phyloP scores from a whole-genome alignment of 371 early-diverging fungal genomes.

The Mucor mucedo region DNA sequence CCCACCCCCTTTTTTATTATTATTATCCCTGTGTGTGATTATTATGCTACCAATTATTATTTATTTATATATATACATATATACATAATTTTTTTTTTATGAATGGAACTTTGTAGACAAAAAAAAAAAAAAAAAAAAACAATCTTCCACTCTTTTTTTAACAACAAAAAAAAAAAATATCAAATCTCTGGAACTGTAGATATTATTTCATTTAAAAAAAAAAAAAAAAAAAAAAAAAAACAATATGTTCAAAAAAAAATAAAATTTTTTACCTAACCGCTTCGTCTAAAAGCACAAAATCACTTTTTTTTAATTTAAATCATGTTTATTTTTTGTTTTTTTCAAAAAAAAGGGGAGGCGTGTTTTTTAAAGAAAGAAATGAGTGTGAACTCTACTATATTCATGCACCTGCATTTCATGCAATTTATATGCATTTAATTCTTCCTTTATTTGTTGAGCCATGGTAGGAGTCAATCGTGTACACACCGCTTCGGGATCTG shows the following conservation, averaged over 20 bases:
- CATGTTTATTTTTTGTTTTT: background rate
- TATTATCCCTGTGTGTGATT: slow-evolving; percentile 16
- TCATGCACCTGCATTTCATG: slow-evolving; percentile 81
- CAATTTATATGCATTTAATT: slow-evolving; percentile 74
- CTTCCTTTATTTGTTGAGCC: slow-evolving; percentile 72
- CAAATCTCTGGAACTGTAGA: slow-evolving; percentile 31
- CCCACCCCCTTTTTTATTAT: background rate
- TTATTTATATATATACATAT: background rate
- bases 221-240: background rate
- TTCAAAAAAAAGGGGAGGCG: background rate
- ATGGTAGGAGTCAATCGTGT: slow-evolving; percentile 61
- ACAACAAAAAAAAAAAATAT: background rate
- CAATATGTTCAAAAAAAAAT: background rate
- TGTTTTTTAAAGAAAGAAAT: slow-evolving; percentile 54
- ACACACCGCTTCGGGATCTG: slow-evolving; percentile 64
- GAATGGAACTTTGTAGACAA: slow-evolving; percentile 23
- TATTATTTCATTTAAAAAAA: slow-evolving; percentile 4
- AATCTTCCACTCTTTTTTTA: background rate
- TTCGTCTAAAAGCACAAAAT: slow-evolving; percentile 18
- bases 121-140: slow-evolving; percentile 5
- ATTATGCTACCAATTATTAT: slow-evolving; percentile 3
- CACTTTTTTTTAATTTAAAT: background rate
- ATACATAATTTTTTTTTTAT: background rate
- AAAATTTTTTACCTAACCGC: background rate
- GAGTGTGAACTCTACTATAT: slow-evolving; percentile 68